Conservation (phyloP, 208 protist species). For the Leishmania mexicana region DNA sequence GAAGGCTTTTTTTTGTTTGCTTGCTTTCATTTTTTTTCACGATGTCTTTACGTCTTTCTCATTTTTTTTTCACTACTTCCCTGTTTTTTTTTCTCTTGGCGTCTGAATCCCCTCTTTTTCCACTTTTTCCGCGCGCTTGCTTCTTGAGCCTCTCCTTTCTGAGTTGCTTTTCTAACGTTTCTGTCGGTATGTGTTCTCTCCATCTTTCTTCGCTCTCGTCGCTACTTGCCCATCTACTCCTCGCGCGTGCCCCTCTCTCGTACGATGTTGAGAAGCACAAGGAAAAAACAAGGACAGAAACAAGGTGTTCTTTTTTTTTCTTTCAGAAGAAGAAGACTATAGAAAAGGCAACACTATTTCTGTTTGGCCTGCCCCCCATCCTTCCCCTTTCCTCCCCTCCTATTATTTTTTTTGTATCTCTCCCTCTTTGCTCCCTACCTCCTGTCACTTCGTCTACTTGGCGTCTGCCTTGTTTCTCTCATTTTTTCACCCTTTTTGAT, state of each 20-base stretch:
- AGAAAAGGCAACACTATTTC: not conserved
- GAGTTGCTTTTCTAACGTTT: not conserved
- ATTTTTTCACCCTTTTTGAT: not conserved
- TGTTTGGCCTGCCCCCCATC: not conserved
- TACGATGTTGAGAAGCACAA: not conserved
- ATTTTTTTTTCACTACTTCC: not conserved
- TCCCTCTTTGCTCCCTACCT: not conserved
- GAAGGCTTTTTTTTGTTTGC: not conserved
- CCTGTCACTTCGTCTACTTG: not conserved
- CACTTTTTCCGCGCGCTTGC: not conserved
- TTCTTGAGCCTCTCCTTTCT: not conserved
- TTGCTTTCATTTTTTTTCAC: not conserved
- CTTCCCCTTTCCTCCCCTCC: not conserved
- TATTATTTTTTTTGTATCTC: not conserved
- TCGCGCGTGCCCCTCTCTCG: not conserved
- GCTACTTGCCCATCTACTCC: not conserved
- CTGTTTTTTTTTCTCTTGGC: not conserved
- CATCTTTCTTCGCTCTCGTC: not conserved
- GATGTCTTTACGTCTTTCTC: not conserved
- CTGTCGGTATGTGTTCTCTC: not conserved
- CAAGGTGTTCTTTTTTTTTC: not conserved
- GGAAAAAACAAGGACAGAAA: not conserved
- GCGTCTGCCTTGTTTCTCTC: not conserved
- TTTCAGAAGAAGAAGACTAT: not conserved
- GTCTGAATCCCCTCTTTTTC: not conserved